phyloP scores from a whole-genome alignment of 2,329 filamentous ascomycete species.

The Samsoniella hepiali region DNA sequence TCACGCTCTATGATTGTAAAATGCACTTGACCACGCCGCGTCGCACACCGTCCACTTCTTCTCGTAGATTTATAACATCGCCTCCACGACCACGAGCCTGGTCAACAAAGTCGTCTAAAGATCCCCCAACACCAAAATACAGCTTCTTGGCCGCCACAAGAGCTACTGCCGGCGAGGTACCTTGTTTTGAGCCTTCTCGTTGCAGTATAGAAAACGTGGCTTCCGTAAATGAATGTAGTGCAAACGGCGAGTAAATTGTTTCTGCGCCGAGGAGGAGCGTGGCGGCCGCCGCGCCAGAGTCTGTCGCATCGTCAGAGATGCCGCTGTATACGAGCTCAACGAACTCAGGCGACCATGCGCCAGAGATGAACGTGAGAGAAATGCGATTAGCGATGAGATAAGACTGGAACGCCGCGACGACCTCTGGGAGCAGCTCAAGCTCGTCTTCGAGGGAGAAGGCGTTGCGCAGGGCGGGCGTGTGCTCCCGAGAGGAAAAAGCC shows the following conservation, averaged over 20 bases:
- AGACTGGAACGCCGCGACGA: constrained; percentile 56
- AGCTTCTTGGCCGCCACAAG: constrained; percentile 74
- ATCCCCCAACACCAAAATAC: constrained; percentile 83
- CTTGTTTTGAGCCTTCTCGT: constrained; percentile 36
- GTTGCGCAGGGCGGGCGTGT: constrained; percentile 38
- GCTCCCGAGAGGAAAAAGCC: constrained; percentile 46
- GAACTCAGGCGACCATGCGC: constrained; percentile 68
- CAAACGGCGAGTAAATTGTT: constrained; percentile 78
- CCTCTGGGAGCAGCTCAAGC: constrained; percentile 57
- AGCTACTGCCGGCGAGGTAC: constrained; percentile 45
- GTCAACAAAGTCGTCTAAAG: constrained; percentile 69
- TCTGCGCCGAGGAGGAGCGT: constrained; percentile 69
- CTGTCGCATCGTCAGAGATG: constrained; percentile 14
- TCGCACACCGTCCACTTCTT: constrained; percentile 59
- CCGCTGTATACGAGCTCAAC: constrained; percentile 52
- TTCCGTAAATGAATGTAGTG: constrained; percentile 65
- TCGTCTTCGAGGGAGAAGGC: constrained; percentile 55
- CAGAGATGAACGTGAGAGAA: constrained; percentile 65
- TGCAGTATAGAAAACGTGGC: constrained; percentile 59
- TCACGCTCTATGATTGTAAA: constrained; percentile 26
- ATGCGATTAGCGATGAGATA: constrained; percentile 52
- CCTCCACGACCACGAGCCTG: constrained; percentile 48
- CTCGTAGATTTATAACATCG: constrained; percentile 48
- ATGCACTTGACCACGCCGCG: constrained; percentile 56
- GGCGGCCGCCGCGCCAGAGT: constrained; percentile 12